These are phyloP conservation scores for Zizania palustris DNA, from an alignment of 202 grass and related monocot species.

Conservation along the genomic window DNA sequence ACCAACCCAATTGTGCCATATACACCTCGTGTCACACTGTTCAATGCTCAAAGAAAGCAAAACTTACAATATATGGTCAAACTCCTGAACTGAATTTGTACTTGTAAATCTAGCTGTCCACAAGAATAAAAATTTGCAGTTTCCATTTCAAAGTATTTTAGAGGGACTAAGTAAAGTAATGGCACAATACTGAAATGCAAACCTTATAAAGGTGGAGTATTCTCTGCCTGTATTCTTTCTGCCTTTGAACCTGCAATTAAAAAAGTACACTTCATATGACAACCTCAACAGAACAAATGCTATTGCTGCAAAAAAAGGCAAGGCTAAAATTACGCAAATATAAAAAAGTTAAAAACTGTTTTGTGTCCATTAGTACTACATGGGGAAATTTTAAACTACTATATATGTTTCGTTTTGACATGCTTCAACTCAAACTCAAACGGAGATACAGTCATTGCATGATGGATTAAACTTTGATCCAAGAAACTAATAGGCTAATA, in stretches of 20 bases:
- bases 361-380: background rate
- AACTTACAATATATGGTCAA: conserved; percentile 19
- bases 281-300: background rate
- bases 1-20: conserved; percentile 25
- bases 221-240: conserved; percentile 90
- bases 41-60: conserved; percentile 5
- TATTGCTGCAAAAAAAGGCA: background rate
- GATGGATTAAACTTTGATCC: background rate
- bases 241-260: conserved; percentile 67
- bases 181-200: conserved; percentile 35
- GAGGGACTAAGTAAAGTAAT: conserved; percentile 11
- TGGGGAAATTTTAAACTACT: background rate
- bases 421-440: background rate
- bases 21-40: background rate
- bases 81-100: conserved; percentile 24
- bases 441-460: background rate
- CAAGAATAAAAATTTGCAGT: conserved; percentile 18
- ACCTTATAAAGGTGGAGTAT: conserved; percentile 90
- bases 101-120: conserved; percentile 10
- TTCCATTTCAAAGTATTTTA: conserved; percentile 34
- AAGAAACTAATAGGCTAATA: background rate
- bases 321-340: conserved; percentile 15
- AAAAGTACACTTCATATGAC: conserved; percentile 24
- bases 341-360: background rate
- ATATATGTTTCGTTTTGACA: conserved; percentile 12